Evolutionary conservation across 2,329 filamentous ascomycete genomes (phyloP).

Genomic region (Volutella citrinella): DNA sequence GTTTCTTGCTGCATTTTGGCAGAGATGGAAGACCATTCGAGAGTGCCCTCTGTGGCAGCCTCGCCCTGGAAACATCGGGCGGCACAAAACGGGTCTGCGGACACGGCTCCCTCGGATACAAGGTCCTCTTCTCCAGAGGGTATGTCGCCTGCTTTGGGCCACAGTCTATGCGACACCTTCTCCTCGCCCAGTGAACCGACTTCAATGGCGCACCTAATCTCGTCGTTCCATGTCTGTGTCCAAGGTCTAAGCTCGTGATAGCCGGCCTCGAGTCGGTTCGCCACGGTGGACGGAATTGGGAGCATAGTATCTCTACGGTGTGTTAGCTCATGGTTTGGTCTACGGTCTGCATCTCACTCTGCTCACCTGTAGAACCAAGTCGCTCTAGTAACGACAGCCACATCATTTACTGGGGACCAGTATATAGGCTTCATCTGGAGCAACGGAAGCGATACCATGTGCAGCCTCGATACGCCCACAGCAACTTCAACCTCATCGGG

Average conservation of each 20-base stretch:
- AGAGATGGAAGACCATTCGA: constrained; percentile 30
- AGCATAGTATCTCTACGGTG: constrained; percentile 74
- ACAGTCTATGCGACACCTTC: constrained; percentile 81
- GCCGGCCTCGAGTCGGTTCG: constrained; percentile 89
- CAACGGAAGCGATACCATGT: constrained; percentile 79
- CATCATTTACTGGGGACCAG: constrained; percentile 91
- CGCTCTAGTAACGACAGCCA: constrained; percentile 75
- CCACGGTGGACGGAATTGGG: constrained; percentile 78
- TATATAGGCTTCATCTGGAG: constrained; percentile 95
- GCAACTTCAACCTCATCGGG: constrained; percentile 58
- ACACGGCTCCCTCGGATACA: constrained; percentile 39
- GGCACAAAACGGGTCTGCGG: constrained; percentile 57
- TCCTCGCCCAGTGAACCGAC: constrained; percentile 88
- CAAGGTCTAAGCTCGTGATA: constrained; percentile 84
- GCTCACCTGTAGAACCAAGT: constrained; percentile 94
- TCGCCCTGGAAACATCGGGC: constrained; percentile 58
- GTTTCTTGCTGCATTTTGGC: constrained; percentile 38
- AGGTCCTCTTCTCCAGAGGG: constrained; percentile 12
- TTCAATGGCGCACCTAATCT: constrained; percentile 84
- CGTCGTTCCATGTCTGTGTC: constrained; percentile 89
- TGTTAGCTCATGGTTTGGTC: constrained; percentile 21
- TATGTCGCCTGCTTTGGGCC: constrained; percentile 57
- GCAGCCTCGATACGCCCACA: constrained; percentile 85
- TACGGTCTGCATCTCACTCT: too few relatives aligned
- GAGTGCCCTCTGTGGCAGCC: constrained; percentile 52